These are phyloP conservation scores for Daldinia decipiens DNA, from an alignment of 495 filamentous ascomycete species.

Conservation along the genomic window DNA sequence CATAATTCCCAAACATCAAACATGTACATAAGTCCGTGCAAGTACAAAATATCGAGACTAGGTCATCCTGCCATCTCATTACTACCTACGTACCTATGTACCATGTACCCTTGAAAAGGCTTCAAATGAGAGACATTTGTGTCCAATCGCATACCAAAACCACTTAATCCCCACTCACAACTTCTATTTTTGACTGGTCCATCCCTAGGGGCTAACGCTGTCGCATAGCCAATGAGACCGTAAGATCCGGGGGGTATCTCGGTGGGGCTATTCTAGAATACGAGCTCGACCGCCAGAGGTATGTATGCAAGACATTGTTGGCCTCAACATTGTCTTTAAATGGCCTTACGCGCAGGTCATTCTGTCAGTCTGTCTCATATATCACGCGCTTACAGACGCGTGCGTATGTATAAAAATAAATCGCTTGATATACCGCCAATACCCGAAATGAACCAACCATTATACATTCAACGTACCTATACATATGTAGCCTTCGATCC, in stretches of 20 bases:
- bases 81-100: too few species aligned
- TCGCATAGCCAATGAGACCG: slow-evolving; percentile 26
- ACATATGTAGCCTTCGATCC: too few species aligned
- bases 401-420: too few species aligned
- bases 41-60: not conserved
- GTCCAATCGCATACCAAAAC: slow-evolving; percentile 21
- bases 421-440: too few species aligned
- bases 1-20: not conserved
- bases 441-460: not conserved
- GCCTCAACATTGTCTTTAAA: slow-evolving; percentile 5
- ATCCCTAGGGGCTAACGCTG: slow-evolving; percentile 20
- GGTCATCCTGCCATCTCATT: not conserved
- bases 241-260: slow-evolving; percentile 13
- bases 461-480: not conserved
- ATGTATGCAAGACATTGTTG: slow-evolving; percentile 40
- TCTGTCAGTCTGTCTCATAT: slow-evolving; percentile 24
- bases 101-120: not conserved
- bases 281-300: slow-evolving; percentile 27
- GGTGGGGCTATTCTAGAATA: slow-evolving; percentile 43
- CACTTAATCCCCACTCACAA: slow-evolving; percentile 8
- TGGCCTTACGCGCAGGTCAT: slow-evolving; percentile 31
- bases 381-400: slow-evolving; percentile 9
- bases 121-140: slow-evolving; percentile 2
- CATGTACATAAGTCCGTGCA: not conserved
- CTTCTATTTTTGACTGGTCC: slow-evolving; percentile 43